Conservation (phyloP, 2,329 filamentous ascomycete species). For the Penicillium frequentans region DNA sequence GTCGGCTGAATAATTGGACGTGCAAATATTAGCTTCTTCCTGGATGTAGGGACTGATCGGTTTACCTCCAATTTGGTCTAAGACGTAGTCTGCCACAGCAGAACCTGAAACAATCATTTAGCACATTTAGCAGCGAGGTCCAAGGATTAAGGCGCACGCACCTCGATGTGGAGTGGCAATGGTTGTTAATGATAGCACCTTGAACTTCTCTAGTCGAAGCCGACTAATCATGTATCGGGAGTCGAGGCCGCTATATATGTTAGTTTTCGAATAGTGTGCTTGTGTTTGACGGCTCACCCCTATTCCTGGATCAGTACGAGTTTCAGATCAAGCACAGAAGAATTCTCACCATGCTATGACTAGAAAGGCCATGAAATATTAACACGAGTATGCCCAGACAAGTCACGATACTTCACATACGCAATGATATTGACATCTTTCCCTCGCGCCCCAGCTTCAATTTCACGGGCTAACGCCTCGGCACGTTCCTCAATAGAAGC, state of each 20-base stretch:
- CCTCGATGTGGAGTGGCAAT: slow-evolving; percentile 62
- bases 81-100: slow-evolving; percentile 62
- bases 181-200: slow-evolving; percentile 69
- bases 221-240: slow-evolving; percentile 64
- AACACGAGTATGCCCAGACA: not conserved
- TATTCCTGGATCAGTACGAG: slow-evolving; percentile 18
- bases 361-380: slow-evolving; percentile 13
- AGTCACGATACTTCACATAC: slow-evolving; percentile 39
- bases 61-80: slow-evolving; percentile 57
- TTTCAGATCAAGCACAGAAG: not conserved
- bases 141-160: slow-evolving; percentile 17
- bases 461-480: slow-evolving; percentile 53
- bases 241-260: slow-evolving; percentile 56
- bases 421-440: slow-evolving; percentile 65
- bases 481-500: slow-evolving; percentile 61
- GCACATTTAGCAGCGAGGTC: not conserved
- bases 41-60: slow-evolving; percentile 3
- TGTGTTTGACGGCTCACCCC: slow-evolving; percentile 32
- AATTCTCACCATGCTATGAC: slow-evolving; percentile 50
- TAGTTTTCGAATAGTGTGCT: slow-evolving; percentile 7
- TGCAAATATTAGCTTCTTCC: not conserved
- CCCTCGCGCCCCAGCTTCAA: slow-evolving; percentile 54
- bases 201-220: slow-evolving; percentile 64
- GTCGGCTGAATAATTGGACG: slow-evolving; percentile 44
- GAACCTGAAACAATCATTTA: slow-evolving; percentile 43